Conservation (phyloP, 2,329 filamentous ascomycete species). For the Paecilomyces niveus region DNA sequence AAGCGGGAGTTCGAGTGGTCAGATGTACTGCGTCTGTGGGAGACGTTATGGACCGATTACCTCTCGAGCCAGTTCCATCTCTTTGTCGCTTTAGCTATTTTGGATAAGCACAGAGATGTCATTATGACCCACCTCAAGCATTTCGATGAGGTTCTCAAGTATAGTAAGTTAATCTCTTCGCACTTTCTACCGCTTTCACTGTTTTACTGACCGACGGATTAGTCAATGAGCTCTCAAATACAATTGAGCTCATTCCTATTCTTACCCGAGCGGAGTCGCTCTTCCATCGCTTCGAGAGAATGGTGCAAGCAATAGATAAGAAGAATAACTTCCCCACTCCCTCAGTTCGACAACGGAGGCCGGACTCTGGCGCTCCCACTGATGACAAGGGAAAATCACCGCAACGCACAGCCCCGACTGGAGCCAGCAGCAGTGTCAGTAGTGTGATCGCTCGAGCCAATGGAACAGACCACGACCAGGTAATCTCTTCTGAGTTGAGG, state of each 20-base stretch:
- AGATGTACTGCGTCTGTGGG: slow-evolving; percentile 84
- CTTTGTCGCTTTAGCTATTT: slow-evolving; percentile 85
- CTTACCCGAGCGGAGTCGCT: slow-evolving; percentile 82
- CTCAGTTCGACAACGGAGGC: slow-evolving; percentile 44
- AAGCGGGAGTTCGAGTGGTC: slow-evolving; percentile 93
- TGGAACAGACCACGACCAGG: slow-evolving; percentile 29
- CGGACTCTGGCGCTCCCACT: slow-evolving; percentile 15
- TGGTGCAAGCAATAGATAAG: slow-evolving; percentile 87
- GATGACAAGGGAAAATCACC: slow-evolving; percentile 27
- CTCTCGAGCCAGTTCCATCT: slow-evolving; percentile 84
- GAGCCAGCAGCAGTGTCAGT: slow-evolving; percentile 18
- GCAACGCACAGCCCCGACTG: slow-evolving; percentile 11
- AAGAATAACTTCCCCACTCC: slow-evolving; percentile 73
- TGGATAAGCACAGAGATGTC: slow-evolving; percentile 92
- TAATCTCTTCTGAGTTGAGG: slow-evolving; percentile 59
- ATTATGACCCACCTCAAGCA: slow-evolving; percentile 92
- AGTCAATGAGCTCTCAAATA: slow-evolving; percentile 94
- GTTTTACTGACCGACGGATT: slow-evolving; percentile 5
- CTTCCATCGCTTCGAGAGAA: slow-evolving; percentile 79
- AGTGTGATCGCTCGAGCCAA: slow-evolving; percentile 12
- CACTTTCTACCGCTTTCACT: background rate
- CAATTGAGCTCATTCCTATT: slow-evolving; percentile 82
- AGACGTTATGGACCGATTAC: slow-evolving; percentile 89
- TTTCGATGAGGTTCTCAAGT: slow-evolving; percentile 97
- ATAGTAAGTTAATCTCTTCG: slow-evolving; percentile 53